Conservation (phyloP, 1,284 basidiomycete species). For the Malassezia globosa region DNA sequence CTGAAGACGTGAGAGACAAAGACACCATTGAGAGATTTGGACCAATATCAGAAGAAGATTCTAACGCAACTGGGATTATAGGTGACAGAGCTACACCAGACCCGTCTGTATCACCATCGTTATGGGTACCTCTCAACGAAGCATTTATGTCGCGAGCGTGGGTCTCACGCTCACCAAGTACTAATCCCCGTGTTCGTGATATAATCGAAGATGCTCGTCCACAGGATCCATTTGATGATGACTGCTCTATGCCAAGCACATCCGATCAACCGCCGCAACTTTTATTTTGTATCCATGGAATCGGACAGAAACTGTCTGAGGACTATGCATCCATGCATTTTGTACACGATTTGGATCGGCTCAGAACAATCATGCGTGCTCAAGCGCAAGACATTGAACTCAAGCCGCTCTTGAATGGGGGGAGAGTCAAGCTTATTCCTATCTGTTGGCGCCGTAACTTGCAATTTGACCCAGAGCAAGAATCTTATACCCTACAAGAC, state of each 20-base stretch:
- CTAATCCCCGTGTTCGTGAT: neutral
- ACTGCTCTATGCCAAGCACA: constrained; percentile 1
- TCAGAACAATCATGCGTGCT: constrained; percentile 24
- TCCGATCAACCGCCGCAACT: constrained; percentile 13
- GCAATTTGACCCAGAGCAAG: constrained; percentile 47
- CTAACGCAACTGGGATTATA: constrained; percentile 2
- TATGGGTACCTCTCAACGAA: constrained; percentile 13
- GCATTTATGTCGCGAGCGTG: constrained; percentile 12
- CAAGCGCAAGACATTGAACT: constrained; percentile 28
- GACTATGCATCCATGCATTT: constrained; percentile 35
- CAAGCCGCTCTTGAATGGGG: constrained; percentile 21
- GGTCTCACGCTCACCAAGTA: neutral
- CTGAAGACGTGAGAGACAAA: neutral
- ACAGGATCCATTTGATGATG: constrained; percentile 1
- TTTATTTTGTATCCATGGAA: constrained; percentile 32
- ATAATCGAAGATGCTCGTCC: neutral
- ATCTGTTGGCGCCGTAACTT: constrained; percentile 54
- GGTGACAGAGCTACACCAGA: constrained; percentile 1
- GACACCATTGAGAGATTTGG: too few relatives aligned
- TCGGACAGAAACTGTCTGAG: constrained; percentile 34
- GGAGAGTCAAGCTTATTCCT: constrained; percentile 52
- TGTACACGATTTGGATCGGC: constrained; percentile 33
- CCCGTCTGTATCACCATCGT: neutral
- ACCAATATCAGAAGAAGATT: neutral
- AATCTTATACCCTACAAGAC: constrained; percentile 49